Conservation (phyloP, 1,284 basidiomycete genomes). For the Papiliotrema terrestris region DNA sequence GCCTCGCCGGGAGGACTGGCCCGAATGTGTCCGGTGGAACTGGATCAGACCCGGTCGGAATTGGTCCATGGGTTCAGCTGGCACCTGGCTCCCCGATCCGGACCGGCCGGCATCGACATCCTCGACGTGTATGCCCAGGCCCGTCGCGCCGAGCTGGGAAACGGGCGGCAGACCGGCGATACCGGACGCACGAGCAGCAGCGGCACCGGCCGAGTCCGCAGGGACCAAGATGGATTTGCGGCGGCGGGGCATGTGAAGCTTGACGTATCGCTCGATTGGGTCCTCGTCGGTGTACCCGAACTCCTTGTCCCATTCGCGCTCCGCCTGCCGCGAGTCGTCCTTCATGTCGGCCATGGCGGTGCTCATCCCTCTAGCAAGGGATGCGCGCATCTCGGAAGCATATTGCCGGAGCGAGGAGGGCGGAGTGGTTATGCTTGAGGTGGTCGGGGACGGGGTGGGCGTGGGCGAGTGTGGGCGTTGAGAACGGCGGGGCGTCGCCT, state of each 20-base stretch:
- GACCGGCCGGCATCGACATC: no score
- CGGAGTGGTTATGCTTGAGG: slow-evolving; percentile 10
- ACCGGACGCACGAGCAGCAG: no score
- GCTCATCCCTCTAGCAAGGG: slow-evolving; percentile 18
- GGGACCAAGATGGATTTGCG: no score
- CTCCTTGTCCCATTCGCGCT: slow-evolving; percentile 14
- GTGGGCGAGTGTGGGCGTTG: background rate
- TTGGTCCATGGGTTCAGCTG: background rate
- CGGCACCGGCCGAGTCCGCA: no score
- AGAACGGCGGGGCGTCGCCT: background rate
- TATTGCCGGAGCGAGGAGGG: slow-evolving; percentile 25
- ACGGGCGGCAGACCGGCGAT: no score
- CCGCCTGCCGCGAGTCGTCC: slow-evolving; percentile 18
- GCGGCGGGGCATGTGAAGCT: background rate
- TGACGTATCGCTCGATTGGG: slow-evolving; percentile 27
- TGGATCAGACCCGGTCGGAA: slow-evolving; percentile 29
- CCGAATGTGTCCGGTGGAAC: slow-evolving; percentile 16
- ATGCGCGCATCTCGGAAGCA: slow-evolving; percentile 17
- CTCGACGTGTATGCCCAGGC: no score
- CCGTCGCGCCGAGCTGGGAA: no score
- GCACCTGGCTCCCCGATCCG: background rate
- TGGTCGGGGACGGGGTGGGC: background rate
- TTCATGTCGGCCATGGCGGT: slow-evolving; percentile 25
- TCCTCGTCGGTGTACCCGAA: slow-evolving; percentile 29
- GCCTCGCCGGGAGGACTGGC: background rate